Evolutionary conservation across 1,284 basidiomycete species (phyloP), one percentile per base, ranked within the genome.

Genomic region (Fomitiporia mediterranea): DNA sequence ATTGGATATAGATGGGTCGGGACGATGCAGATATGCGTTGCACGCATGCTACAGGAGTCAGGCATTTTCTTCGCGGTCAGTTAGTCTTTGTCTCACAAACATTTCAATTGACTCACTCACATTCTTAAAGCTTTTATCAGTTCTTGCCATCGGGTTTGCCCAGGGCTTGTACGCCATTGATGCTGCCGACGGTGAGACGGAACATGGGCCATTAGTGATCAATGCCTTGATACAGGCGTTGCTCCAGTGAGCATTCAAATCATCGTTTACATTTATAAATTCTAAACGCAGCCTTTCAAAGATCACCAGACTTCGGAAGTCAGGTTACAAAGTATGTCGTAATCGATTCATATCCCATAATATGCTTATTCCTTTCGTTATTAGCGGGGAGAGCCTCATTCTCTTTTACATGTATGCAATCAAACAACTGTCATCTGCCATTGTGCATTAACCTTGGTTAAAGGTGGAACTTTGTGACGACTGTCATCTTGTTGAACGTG

Each of bases 401-500:
- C 74, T 98, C 23, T 97, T 83, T 70, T 96, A 97, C 69, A 70
- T 90, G 58, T 60, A 50, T 53, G 46, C 11, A n/a, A 34, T 28
- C n/a, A 51, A 30, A 17, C 15, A 28, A 15, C 15, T 15, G 27
- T 27, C 4, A 30, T 15, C 8, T 13, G 7, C 15, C 11, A 17
- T 37, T 34, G 19, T 15, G n/a, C 32, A 37, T 37, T 43, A 21
- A 39, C 51, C 51, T 19, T 52, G 6, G 7, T 52, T 59, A 48
- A 60, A 88, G 86, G 56, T 95, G 94, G 93, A 94, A 89, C 70
- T 81, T 93, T 46, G 78, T 86, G 40, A 89, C 91, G 1, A 85
- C 84, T n/a, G 80, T 98, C 56, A 84, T 98, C 61, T 79, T 98
- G 53, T 80, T 97, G 69, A 98, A 97, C 70, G 86, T 99, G 66